phyloP scores from a whole-genome alignment of 2,329 filamentous ascomycete species.

The Neospermospora avenae region DNA sequence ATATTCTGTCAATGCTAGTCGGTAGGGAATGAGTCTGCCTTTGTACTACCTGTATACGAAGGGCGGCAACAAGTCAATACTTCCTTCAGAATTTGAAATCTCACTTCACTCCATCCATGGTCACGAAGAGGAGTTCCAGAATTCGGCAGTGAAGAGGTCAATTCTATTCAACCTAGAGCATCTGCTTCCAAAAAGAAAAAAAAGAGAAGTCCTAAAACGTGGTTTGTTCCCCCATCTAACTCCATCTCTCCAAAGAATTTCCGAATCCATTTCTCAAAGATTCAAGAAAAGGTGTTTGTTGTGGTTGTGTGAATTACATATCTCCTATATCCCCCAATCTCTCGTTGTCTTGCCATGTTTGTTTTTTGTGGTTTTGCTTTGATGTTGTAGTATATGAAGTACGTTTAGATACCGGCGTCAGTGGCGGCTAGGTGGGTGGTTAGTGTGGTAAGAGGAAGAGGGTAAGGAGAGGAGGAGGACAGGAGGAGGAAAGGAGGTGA shows the following conservation, averaged over 20 bases:
- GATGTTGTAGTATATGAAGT: background rate
- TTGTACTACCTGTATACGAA: no score
- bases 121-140: background rate
- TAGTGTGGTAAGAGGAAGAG: background rate
- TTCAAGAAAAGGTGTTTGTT: background rate
- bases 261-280: slow-evolving; percentile 1
- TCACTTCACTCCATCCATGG: background rate
- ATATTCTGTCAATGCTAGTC: no score
- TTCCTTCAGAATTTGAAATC: background rate
- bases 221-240: slow-evolving; percentile 8
- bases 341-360: background rate
- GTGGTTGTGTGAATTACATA: slow-evolving; percentile 12
- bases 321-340: background rate
- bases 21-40: no score
- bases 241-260: slow-evolving; percentile 5
- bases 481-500: background rate
- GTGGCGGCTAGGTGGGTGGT: background rate
- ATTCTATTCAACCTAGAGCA: background rate
- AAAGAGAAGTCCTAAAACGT: background rate
- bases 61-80: no score
- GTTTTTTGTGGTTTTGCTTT: background rate
- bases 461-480: no score
- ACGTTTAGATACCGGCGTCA: slow-evolving; percentile 4
- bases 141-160: background rate
- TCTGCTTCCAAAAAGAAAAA: background rate